Evolutionary conservation across 2,329 filamentous ascomycete species (phyloP).

Genomic region (Calonectria pseudoturangicola): DNA sequence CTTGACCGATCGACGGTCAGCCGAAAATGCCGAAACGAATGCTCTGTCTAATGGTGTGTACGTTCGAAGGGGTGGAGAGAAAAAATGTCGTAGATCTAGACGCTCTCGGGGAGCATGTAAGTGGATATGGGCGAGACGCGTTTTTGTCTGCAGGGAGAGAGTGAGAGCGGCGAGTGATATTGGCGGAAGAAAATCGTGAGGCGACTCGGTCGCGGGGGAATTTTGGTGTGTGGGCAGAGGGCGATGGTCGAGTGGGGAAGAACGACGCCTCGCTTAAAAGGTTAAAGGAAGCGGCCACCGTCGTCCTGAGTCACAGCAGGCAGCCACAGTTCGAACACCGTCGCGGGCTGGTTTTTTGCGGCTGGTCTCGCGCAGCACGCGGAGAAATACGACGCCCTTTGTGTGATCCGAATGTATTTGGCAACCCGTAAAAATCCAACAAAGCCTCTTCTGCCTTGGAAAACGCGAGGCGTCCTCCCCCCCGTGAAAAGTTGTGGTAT

Average conservation of each 20-base stretch:
- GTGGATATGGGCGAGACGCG: conserved; percentile 38
- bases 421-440: not conserved
- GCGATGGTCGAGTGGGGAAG: conserved; percentile 59
- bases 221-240: conserved; percentile 38
- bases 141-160: conserved; percentile 12
- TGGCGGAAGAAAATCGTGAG: conserved; percentile 51
- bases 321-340: conserved; percentile 54
- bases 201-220: conserved; percentile 49
- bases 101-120: conserved; percentile 27
- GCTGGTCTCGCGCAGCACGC: not conserved
- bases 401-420: too few species aligned
- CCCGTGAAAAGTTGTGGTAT: not conserved
- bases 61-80: not conserved
- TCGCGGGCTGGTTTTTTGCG: conserved; percentile 43
- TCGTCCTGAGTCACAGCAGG: conserved; percentile 49
- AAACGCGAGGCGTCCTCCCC: not conserved
- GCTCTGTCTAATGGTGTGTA: not conserved
- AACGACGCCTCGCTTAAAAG: conserved; percentile 41
- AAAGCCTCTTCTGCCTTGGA: not conserved
- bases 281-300: conserved; percentile 9
- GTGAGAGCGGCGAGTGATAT: conserved; percentile 39
- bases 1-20: conserved; percentile 44
- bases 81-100: not conserved
- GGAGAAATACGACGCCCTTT: too few species aligned
- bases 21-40: conserved; percentile 15